Evolutionary conservation across 371 early-diverging fungal species (phyloP).

Genomic region (Dentiscutata heterogama): DNA sequence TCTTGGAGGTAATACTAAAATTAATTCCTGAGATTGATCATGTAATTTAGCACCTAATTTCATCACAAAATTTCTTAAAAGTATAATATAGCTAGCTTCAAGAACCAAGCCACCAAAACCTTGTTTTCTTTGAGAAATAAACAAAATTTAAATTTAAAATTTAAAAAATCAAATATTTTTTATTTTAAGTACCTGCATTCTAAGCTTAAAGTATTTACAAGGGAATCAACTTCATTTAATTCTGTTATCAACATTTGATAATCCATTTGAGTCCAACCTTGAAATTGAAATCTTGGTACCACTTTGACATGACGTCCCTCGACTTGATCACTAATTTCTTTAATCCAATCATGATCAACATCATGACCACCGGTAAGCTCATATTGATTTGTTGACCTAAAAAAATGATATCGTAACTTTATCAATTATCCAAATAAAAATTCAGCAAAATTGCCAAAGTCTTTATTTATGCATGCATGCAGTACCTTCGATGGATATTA

Average conservation of each 20-base stretch:
- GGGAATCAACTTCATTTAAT: conserved; percentile 44
- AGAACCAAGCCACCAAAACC: conserved; percentile 67
- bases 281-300: conserved; percentile 67
- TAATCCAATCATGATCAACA: conserved; percentile 71
- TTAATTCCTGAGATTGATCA: conserved; percentile 50
- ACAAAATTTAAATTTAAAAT: not conserved
- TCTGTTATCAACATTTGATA: conserved; percentile 53
- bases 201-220: conserved; percentile 53
- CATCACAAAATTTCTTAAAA: conserved; percentile 55
- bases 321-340: conserved; percentile 56
- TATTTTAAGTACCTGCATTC: conserved; percentile 1
- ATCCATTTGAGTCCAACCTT: conserved; percentile 59
- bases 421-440: not conserved
- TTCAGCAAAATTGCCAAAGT: not conserved
- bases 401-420: not conserved
- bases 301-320: conserved; percentile 54
- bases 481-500: conserved; percentile 56
- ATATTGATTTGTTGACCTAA: conserved; percentile 47
- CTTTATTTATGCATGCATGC: not conserved
- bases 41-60: conserved; percentile 52
- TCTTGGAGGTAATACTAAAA: conserved; percentile 64
- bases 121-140: conserved; percentile 53
- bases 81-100: conserved; percentile 61
- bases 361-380: conserved; percentile 67
- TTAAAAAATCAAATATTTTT: not conserved